phyloP scores from a whole-genome alignment of 129 eudicot genomes.

The Scalesia atractyloides region DNA sequence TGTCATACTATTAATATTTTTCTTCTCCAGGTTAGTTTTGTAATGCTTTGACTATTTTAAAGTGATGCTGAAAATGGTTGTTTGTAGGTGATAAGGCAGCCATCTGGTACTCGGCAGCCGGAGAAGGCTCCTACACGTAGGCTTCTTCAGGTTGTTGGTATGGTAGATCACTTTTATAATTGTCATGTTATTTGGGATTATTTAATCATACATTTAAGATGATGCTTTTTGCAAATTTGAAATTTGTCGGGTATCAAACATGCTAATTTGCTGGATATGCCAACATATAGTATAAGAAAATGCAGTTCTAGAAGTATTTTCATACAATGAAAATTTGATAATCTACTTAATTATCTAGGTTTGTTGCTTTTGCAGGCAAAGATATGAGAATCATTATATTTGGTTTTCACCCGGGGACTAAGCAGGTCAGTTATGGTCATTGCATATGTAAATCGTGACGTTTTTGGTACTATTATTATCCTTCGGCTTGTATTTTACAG shows the following conservation, averaged over 20 bases:
- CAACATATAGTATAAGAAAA: neutral
- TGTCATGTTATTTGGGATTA: slow-evolving; percentile 15
- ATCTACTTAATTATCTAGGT: slow-evolving; percentile 1
- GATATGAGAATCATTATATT: slow-evolving; percentile 92
- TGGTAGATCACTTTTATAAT: slow-evolving; percentile 33
- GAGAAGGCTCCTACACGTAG: slow-evolving; percentile 72
- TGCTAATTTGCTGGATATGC: neutral
- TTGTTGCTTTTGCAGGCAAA: slow-evolving; percentile 62
- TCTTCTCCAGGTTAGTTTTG: slow-evolving; percentile 19
- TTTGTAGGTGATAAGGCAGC: slow-evolving; percentile 59
- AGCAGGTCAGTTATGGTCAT: slow-evolving; percentile 62
- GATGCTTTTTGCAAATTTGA: slow-evolving; percentile 3
- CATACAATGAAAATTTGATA: neutral
- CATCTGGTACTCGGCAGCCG: slow-evolving; percentile 61
- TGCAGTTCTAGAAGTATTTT: neutral
- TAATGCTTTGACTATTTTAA: slow-evolving; percentile 15
- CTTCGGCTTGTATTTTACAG: slow-evolving; percentile 44
- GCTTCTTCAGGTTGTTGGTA: slow-evolving; percentile 91
- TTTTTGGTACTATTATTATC: slow-evolving; percentile 9
- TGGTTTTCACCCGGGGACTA: slow-evolving; percentile 83
- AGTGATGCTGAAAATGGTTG: slow-evolving; percentile 13
- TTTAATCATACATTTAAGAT: slow-evolving; percentile 3
- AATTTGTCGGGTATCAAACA: neutral
- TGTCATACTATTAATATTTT: neutral
- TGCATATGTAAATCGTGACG: slow-evolving; percentile 13